These are phyloP conservation scores for Jasminum sambac DNA, from an alignment of 257 asterid species.

Conservation along the genomic window DNA sequence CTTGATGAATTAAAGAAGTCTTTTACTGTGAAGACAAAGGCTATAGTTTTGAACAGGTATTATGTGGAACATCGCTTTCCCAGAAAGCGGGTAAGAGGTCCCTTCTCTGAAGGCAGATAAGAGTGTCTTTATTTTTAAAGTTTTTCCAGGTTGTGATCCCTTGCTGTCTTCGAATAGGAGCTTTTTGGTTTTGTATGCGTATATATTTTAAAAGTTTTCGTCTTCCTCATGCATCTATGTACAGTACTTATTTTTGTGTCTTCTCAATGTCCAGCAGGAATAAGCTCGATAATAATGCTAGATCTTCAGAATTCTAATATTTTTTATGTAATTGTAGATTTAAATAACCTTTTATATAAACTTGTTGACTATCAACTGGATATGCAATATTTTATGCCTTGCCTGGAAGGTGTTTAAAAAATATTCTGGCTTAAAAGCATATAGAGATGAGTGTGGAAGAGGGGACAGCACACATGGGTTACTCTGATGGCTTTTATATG, in stretches of 20 bases:
- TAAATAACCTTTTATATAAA: background rate
- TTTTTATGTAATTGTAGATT: background rate
- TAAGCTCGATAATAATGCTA: background rate
- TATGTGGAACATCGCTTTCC: background rate
- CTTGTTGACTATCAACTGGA: background rate
- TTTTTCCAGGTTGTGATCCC: background rate
- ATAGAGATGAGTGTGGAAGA: too few species aligned
- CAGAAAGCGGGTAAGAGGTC: background rate
- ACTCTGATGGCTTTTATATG: background rate
- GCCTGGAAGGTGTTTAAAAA: too few species aligned
- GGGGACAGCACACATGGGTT: background rate
- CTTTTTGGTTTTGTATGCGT: background rate
- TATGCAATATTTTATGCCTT: too few species aligned
- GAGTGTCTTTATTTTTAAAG: background rate
- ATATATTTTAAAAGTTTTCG: background rate
- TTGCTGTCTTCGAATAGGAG: background rate
- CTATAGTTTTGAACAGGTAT: conserved; percentile 81
- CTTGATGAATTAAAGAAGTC: conserved; percentile 55
- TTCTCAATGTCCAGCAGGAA: background rate
- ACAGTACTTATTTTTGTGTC: background rate
- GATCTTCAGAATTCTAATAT: background rate
- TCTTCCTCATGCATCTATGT: background rate
- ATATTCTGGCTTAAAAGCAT: too few species aligned
- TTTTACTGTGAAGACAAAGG: conserved; percentile 67
- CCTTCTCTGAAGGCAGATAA: background rate